phyloP scores from a whole-genome alignment of 2,329 filamentous ascomycete genomes.

The Ambrosiella cleistominuta region DNA sequence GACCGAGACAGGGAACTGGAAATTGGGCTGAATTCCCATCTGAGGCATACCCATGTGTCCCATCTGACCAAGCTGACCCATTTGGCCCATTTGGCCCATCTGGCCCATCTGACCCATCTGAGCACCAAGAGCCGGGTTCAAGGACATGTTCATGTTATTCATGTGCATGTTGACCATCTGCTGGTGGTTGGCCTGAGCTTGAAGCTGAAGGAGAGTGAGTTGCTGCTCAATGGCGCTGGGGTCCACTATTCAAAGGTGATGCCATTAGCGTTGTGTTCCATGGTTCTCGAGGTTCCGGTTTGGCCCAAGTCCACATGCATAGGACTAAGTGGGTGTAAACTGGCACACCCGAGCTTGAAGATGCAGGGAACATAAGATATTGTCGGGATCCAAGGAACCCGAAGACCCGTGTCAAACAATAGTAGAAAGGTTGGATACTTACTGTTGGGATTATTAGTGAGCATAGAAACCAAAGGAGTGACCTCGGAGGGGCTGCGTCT shows the following conservation, averaged over 20 bases:
- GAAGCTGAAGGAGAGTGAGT: background rate
- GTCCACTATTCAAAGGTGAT: background rate
- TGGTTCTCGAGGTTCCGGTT: too few relatives aligned
- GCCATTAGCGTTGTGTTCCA: too few relatives aligned
- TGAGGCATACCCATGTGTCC: conserved; percentile 58
- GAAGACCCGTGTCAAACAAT: background rate
- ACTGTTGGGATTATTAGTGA: conserved; percentile 41
- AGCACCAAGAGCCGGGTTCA: background rate
- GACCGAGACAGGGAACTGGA: conserved; percentile 74
- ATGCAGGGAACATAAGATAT: background rate
- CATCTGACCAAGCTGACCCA: conserved; percentile 62
- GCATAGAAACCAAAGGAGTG: conserved; percentile 94
- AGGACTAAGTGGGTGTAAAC: too few relatives aligned
- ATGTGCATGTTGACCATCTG: background rate
- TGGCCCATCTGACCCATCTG: background rate
- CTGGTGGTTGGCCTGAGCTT: background rate
- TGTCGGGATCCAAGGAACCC: background rate
- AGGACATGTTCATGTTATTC: background rate
- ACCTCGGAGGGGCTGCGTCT: conserved; percentile 92
- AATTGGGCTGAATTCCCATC: conserved; percentile 65
- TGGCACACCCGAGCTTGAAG: background rate
- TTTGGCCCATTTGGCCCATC: background rate
- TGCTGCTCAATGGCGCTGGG: background rate
- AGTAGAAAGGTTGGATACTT: conserved; percentile 24
- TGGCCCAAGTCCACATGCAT: too few relatives aligned